Evolutionary conservation across 2,329 filamentous ascomycete species (phyloP), one percentile per base, ranked within the genome.

Genomic region (Aspergillus latus): DNA sequence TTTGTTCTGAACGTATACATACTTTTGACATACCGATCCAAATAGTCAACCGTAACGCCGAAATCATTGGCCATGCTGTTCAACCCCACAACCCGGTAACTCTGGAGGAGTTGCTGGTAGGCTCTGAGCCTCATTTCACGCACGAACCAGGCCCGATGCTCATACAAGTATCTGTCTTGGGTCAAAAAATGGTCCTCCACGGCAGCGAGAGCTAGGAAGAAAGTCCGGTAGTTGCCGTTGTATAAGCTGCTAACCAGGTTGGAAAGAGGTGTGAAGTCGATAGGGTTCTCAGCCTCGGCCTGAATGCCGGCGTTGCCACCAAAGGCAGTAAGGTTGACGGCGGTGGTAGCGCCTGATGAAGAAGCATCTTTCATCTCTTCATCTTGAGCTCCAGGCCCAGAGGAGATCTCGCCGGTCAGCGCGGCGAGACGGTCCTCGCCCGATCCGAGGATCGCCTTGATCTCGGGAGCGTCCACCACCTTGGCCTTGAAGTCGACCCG

Each of bases 401-500:
- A 88, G 1, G 91, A 94, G 52, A 92, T 78, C 32, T 88, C 87
- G 15, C 92, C 92, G 30, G 87, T 86, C 21, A 97, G 80, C 0
- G 91, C 92, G 32, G 91, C 82, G 53, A 96, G 80, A 76, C 93
- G 93, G 70, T 97, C 92, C 66, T 95, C 89, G 26, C 88, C 88
- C 65, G 93, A 88, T 57, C 93, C 94, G 26, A 99, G 85, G 62
- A 99, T 95, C 37, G 94, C 94, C 78, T 94, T 96, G 78, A 99
- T 97, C 78, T 99, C 94, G 10, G 94, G 93, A 6, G 94, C 94
- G 74, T 99, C 94, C 40, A 99, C 93, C 28, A 99, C 94, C 81
- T 97, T 97, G 63, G 90, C 90, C 82, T 99, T 99, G 84, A 99
- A 99, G 75, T 99, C 94, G 34, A 97, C 91, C 48, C 94, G 89